Conservation (phyloP, 768 basidiomycete species). For the Leccinum aurantiacum region DNA sequence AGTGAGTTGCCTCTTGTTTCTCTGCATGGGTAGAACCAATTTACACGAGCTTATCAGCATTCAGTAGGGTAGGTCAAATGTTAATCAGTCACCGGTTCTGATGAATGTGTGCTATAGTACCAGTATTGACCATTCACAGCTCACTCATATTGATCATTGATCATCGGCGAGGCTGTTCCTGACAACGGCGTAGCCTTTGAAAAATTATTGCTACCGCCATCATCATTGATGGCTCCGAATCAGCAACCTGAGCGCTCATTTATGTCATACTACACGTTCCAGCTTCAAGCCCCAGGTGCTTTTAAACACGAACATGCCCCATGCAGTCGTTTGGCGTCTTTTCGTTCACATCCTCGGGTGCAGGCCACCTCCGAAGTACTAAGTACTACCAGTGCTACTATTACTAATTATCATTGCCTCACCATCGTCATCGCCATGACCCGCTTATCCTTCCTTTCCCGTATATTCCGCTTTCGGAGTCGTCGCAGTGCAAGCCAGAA, state of each 20-base stretch:
- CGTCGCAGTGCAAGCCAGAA: slow-evolving; percentile 9
- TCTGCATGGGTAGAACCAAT: not conserved
- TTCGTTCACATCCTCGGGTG: slow-evolving; percentile 8
- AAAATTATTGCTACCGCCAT: not conserved
- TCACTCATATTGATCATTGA: not conserved
- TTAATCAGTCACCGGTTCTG: not conserved
- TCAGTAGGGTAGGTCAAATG: not conserved
- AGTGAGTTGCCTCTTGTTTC: not conserved
- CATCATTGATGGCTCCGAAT: not conserved
- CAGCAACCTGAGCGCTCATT: not conserved
- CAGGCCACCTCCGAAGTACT: slow-evolving; percentile 9
- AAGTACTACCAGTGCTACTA: not conserved
- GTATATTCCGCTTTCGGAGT: slow-evolving; percentile 17
- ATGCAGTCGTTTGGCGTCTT: not conserved
- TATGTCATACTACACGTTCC: not conserved
- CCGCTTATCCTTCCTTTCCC: slow-evolving; percentile 19
- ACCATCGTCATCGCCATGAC: slow-evolving; percentile 7
- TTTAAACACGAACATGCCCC: not conserved
- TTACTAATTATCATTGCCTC: not conserved
- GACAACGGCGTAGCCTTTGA: not conserved
- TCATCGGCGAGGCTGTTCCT: slow-evolving; percentile 1
- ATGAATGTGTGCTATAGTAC: not conserved
- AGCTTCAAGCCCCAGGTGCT: not conserved
- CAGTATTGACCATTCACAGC: not conserved
- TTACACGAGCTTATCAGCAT: not conserved